Percentiles rank a stretch among this genome's conserved stretches.
Conservation (phyloP, 257 asterid genomes). For the Osmanthus fragrans region DNA sequence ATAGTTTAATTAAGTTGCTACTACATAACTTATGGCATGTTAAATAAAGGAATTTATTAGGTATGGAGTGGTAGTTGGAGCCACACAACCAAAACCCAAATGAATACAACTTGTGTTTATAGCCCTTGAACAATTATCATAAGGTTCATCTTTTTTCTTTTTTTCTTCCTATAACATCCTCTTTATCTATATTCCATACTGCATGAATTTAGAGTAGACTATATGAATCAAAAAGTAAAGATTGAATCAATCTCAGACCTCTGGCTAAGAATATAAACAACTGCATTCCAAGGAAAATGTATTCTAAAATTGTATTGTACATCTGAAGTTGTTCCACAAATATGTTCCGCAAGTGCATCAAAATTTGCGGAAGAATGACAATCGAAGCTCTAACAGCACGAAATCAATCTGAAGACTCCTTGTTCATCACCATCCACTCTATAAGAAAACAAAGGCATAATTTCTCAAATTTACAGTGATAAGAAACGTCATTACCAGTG, state of each 20-base stretch:
- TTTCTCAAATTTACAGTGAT: constrained; percentile 76
- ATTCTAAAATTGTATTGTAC: constrained; percentile 5
- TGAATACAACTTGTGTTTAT: background rate
- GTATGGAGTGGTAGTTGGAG: background rate
- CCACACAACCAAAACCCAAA: background rate
- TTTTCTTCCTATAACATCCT: too few species aligned
- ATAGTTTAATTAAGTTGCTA: background rate
- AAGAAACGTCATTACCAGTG: constrained; percentile 37
- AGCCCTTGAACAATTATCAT: too few species aligned
- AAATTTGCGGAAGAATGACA: constrained; percentile 41
- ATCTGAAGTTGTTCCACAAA: constrained; percentile 20
- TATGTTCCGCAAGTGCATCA: constrained; percentile 49
- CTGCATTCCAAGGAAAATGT: background rate
- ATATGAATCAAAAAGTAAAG: background rate
- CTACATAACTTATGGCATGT: background rate
- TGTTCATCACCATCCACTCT: constrained; percentile 63
- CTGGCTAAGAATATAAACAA: background rate
- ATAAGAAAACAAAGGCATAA: constrained; percentile 81
- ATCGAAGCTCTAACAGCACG: constrained; percentile 22
- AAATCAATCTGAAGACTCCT: constrained; percentile 34
- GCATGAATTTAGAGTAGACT: background rate
- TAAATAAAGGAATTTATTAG: too few species aligned
- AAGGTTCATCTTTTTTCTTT: background rate
- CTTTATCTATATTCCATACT: background rate
- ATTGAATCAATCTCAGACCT: background rate